Conservation (phyloP, 345 rosid genomes). For the Pseudoturritis turrita region DNA sequence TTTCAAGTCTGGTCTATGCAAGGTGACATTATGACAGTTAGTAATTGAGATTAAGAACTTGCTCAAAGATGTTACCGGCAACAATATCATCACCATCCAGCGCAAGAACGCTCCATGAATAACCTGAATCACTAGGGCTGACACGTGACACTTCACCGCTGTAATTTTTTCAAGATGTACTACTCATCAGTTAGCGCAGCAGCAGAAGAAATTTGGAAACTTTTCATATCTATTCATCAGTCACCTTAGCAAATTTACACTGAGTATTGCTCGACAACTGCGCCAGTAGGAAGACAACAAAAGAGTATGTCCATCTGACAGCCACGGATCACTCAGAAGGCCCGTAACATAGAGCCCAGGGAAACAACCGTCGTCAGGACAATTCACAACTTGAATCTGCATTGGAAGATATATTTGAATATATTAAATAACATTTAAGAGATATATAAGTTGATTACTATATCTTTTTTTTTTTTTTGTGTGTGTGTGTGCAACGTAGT, state of each 20-base stretch:
- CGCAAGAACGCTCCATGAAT: conserved; percentile 66
- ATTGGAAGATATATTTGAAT: conserved; percentile 8
- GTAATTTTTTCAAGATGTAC: conserved; percentile 27
- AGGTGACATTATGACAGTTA: neutral
- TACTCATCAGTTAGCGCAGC: conserved; percentile 10
- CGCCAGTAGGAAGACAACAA: conserved; percentile 69
- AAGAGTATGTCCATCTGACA: conserved; percentile 82
- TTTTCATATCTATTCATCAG: neutral
- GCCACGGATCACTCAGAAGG: conserved; percentile 69
- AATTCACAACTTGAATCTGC: conserved; percentile 69
- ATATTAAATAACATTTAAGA: neutral
- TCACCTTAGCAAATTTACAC: conserved; percentile 67
- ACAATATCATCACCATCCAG: conserved; percentile 69
- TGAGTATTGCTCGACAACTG: conserved; percentile 65
- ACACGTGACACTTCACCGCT: conserved; percentile 66
- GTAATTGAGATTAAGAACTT: neutral
- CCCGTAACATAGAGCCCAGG: conserved; percentile 72
- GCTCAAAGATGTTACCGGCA: conserved; percentile 55
- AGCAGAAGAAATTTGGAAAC: neutral
- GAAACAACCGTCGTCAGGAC: conserved; percentile 68
- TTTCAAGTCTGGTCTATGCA: conserved; percentile 5
- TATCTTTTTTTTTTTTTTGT: too few species aligned
- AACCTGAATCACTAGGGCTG: conserved; percentile 57
- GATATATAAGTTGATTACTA: neutral
- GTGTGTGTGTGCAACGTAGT: too few species aligned